Evolutionary conservation across 2,329 filamentous ascomycete species (phyloP), one percentile per base, ranked within the genome.

Genomic region (Pseudogymnoascus sp.): DNA sequence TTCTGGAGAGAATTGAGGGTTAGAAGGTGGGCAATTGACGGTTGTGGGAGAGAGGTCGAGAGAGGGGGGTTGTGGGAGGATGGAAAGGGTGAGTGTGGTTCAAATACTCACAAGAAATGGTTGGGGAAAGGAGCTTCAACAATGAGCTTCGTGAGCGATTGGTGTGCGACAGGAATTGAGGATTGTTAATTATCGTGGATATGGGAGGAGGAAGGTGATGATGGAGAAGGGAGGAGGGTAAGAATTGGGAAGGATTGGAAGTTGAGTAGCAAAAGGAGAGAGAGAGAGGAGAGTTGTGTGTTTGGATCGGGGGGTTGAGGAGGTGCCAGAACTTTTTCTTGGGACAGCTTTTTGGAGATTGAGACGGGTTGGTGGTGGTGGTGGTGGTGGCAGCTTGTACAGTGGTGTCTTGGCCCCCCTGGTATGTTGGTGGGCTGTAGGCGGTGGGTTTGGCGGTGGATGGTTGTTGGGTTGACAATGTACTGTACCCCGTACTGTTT

Each of bases 1-100:
- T 67, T 61, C 54, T 65, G 64, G 41, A 62, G 68, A 45, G 64
- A 45, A 39, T 54, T 31, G 57, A 13, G 62, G 63, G 25, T 31
- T 48, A 25, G 62, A 68, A 64, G 57, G 61, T 34, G 61, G 37
- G 36, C 37, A 54, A 25, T 36, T 16, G 25, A 60, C 14, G 23
- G 25, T 39, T 51, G 62, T 51, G 21, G 21, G 45, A 51, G 62
- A 39, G 23, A 61, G 45, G 5, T 11, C 25, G 21, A 63, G 45
- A 3, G 21, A 13, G 21, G 45, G 45, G 21, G 45, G 21, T 51
- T 51, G 45, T 60, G 28, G 36, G 25, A 34, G 36, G 19, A 36
- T n/a, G 3, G 13, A 37, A 13, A 16, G 16, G 28, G 57, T 19
- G 54, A 11, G 23, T 16, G 23, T 16, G n/a, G 54, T 28, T 60